phyloP scores from a whole-genome alignment of 306 rosid genomes.

The Pachyrhizus erosus region DNA sequence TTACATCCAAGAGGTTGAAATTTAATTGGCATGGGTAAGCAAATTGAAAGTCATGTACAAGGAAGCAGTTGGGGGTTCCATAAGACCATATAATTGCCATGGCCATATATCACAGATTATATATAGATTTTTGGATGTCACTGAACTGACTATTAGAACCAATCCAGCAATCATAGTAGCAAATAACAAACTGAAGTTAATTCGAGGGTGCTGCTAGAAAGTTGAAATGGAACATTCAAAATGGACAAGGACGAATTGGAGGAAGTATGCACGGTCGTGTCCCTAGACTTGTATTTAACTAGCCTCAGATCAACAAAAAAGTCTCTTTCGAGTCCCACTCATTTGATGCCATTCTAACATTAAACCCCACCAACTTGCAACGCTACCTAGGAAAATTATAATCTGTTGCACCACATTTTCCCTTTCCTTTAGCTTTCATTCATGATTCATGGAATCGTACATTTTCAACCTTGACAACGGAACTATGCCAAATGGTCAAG shows the following conservation, averaged over 20 bases:
- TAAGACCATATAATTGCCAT: background rate
- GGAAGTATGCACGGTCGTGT: background rate
- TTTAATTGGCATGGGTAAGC: constrained; percentile 19
- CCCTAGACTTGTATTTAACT: background rate
- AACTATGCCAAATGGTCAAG: constrained; percentile 22
- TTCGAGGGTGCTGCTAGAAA: constrained; percentile 35
- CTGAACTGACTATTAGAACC: constrained; percentile 22
- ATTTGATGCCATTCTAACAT: constrained; percentile 29
- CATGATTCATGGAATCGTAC: constrained; percentile 38
- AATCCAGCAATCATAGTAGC: constrained; percentile 30
- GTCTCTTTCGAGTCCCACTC: constrained; percentile 10
- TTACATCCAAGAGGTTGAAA: constrained; percentile 31
- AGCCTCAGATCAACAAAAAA: constrained; percentile 12
- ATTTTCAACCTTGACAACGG: constrained; percentile 16
- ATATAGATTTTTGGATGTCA: constrained; percentile 3
- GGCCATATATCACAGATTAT: background rate
- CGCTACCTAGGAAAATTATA: constrained; percentile 23
- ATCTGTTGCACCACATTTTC: constrained; percentile 38
- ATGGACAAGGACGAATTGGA: background rate
- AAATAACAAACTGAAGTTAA: constrained; percentile 30
- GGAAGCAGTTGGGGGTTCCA: constrained; percentile 8
- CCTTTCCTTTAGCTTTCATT: constrained; percentile 40
- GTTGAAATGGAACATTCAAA: constrained; percentile 34
- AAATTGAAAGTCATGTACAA: constrained; percentile 6
- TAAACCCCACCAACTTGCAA: constrained; percentile 33